Evolutionary conservation across 139 green algal genomes (phyloP).

Genomic region (Coelastrella sp.): DNA sequence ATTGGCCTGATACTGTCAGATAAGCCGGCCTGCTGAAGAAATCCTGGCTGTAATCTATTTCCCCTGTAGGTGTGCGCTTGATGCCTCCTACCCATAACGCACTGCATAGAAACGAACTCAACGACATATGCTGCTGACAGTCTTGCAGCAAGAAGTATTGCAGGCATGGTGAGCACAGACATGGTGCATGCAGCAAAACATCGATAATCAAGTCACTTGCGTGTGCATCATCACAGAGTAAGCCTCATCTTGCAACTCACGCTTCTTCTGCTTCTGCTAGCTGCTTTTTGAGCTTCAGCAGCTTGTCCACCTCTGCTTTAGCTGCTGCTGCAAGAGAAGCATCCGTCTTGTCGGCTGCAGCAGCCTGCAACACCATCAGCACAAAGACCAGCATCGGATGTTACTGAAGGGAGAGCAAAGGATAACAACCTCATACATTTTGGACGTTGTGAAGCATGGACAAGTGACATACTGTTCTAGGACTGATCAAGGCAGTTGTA

Average conservation of each 20-base stretch:
- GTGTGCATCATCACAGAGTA: background rate
- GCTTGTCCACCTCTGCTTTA: slow-evolving; percentile 68
- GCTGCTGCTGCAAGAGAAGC: slow-evolving; percentile 52
- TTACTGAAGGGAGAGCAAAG: too few relatives aligned
- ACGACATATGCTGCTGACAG: too few relatives aligned
- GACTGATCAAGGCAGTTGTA: too few relatives aligned
- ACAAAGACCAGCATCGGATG: too few relatives aligned
- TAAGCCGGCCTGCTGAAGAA: slow-evolving; percentile 95
- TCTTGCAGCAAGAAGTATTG: background rate
- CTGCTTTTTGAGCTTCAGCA: slow-evolving; percentile 81
- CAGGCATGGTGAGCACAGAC: background rate
- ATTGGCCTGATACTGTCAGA: slow-evolving; percentile 97
- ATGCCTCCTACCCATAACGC: slow-evolving; percentile 58
- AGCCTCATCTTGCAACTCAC: slow-evolving; percentile 46
- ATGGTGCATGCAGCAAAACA: too few relatives aligned
- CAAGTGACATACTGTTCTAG: too few relatives aligned
- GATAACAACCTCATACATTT: too few relatives aligned
- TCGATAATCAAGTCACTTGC: too few relatives aligned
- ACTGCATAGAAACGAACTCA: background rate
- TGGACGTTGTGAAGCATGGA: too few relatives aligned
- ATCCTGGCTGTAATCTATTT: slow-evolving; percentile 90
- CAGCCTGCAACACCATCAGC: slow-evolving; percentile 61
- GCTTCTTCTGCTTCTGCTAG: slow-evolving; percentile 71
- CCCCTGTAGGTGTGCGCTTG: slow-evolving; percentile 58
- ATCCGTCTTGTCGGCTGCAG: slow-evolving; percentile 69